Conservation (phyloP, 1,284 basidiomycete genomes). For the Apiotrichum gracile region DNA sequence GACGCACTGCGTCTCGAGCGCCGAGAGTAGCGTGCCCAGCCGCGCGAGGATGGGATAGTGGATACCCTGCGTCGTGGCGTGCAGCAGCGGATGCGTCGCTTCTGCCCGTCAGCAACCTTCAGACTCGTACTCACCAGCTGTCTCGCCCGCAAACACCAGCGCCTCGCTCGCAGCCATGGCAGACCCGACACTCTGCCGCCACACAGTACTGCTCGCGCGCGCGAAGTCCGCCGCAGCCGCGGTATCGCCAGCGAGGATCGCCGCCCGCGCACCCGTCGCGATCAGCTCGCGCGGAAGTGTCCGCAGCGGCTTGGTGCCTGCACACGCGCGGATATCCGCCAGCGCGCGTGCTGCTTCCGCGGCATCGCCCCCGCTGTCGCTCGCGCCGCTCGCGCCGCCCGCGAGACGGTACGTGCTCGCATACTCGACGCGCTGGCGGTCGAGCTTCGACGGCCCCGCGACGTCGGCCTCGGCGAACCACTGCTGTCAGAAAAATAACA, state of each 20-base stretch:
- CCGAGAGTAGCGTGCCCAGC: background rate
- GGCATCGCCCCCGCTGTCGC: background rate
- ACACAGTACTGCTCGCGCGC: conserved; percentile 18
- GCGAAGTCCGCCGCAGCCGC: conserved; percentile 20
- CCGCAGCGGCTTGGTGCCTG: conserved; percentile 7
- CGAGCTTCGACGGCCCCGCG: conserved; percentile 21
- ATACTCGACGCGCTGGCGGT: conserved; percentile 22
- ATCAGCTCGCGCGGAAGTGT: conserved; percentile 29
- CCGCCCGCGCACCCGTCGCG: conserved; percentile 28
- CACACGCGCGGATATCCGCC: conserved; percentile 6
- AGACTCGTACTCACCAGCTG: conserved; percentile 12
- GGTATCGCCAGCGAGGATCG: conserved; percentile 12
- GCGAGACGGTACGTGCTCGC: background rate
- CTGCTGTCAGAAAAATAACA: conserved; percentile 7
- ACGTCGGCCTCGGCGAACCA: conserved; percentile 9
- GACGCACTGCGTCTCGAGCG: background rate
- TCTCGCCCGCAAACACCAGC: conserved; percentile 12
- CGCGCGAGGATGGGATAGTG: conserved; percentile 11
- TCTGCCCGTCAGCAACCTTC: conserved; percentile 3
- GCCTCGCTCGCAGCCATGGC: conserved; percentile 25
- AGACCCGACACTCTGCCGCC: conserved; percentile 29
- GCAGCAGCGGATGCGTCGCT: conserved; percentile 8
- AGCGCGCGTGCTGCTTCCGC: background rate
- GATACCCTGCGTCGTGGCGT: background rate
- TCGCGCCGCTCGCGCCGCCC: too few relatives aligned